Evolutionary conservation across 768 basidiomycete genomes (phyloP).

Genomic region (Leucocoprinus leucothites): DNA sequence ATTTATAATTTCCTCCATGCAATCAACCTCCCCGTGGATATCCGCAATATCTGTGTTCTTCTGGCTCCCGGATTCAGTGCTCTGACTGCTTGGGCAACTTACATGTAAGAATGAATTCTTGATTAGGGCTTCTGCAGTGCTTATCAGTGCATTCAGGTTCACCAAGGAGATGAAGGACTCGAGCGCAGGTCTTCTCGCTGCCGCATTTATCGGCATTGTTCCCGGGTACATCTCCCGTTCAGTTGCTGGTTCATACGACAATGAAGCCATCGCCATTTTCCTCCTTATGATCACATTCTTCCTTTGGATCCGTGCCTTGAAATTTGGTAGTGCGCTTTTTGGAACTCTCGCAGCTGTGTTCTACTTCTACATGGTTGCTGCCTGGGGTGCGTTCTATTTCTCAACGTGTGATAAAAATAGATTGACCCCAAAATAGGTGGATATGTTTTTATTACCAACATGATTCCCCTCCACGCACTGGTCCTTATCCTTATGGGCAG

Average conservation of each 20-base stretch:
- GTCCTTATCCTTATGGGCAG: conserved; percentile 95
- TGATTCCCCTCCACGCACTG: conserved; percentile 97
- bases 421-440: conserved; percentile 53
- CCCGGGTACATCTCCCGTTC: conserved; percentile 99
- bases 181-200: conserved; percentile 94
- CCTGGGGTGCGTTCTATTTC: conserved; percentile 72
- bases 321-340: conserved; percentile 88
- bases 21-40: conserved; percentile 94
- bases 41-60: conserved; percentile 94
- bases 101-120: conserved; percentile 58
- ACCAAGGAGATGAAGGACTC: conserved; percentile 96
- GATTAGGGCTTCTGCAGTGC: neutral
- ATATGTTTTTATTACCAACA: conserved; percentile 99
- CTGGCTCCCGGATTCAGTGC: conserved; percentile 97
- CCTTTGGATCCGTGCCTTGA: conserved; percentile 95
- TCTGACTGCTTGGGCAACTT: conserved; percentile 94
- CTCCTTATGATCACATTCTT: conserved; percentile 99
- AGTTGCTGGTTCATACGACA: conserved; percentile 98
- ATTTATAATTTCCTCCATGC: conserved; percentile 91
- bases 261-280: conserved; percentile 99
- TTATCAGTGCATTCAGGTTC: conserved; percentile 54
- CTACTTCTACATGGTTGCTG: conserved; percentile 99
- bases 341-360: conserved; percentile 91
- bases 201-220: conserved; percentile 96
- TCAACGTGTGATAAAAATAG: conserved; percentile 6